phyloP scores from a whole-genome alignment of 2,329 filamentous ascomycete species.

The Exserohilum rostratum region DNA sequence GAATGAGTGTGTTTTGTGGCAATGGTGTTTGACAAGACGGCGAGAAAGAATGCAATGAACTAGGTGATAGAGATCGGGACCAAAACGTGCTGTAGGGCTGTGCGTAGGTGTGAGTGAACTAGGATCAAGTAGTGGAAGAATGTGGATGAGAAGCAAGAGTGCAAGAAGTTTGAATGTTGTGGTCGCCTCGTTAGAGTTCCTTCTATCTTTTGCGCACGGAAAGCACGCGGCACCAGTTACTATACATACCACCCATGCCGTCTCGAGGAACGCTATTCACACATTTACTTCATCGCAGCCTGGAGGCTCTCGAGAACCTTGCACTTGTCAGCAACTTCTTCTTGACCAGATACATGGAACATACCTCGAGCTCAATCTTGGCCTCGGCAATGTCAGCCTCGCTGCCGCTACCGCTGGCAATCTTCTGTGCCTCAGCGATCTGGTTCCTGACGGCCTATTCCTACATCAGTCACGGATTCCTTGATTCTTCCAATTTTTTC shows the following conservation, averaged over 20 bases:
- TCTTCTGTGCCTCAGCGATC: constrained; percentile 94
- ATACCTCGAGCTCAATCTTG: constrained; percentile 98
- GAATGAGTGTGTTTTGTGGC: not conserved
- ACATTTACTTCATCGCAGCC: constrained; percentile 77
- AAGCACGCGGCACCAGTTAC: constrained; percentile 31
- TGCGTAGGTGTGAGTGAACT: constrained; percentile 27
- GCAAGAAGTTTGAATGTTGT: constrained; percentile 29
- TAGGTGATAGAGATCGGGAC: constrained; percentile 23
- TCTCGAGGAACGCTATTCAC: constrained; percentile 50
- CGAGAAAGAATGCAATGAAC: constrained; percentile 9
- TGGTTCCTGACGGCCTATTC: constrained; percentile 77
- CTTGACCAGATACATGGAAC: constrained; percentile 30
- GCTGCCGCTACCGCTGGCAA: constrained; percentile 85
- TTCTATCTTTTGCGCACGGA: constrained; percentile 42
- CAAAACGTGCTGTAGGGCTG: constrained; percentile 21
- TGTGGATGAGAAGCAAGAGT: constrained; percentile 5
- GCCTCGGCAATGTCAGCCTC: constrained; percentile 98
- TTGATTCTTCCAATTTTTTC: not conserved
- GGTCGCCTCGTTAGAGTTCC: constrained; percentile 34
- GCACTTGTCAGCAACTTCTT: constrained; percentile 44
- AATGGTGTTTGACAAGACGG: constrained; percentile 3
- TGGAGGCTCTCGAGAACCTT: constrained; percentile 85
- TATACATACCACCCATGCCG: constrained; percentile 22
- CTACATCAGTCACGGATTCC: constrained; percentile 19
- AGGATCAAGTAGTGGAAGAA: constrained; percentile 10